These are phyloP conservation scores for Cylindrotheca closterium DNA, from an alignment of 108 stramenopile genomes.

Conservation along the genomic window DNA sequence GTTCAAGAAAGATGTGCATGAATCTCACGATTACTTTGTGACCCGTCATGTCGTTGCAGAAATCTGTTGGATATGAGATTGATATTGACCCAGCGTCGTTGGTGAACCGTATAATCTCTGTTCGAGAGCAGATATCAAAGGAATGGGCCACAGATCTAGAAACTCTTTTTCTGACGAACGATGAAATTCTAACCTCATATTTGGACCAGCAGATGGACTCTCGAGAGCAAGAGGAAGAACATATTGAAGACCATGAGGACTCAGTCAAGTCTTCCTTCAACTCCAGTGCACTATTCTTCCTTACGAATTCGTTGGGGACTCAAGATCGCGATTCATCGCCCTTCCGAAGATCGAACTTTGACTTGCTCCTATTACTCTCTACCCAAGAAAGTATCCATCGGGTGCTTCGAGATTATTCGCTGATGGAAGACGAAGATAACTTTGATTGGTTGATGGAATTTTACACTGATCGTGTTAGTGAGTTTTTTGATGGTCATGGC, in stretches of 20 bases:
- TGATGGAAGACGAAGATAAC: slow-evolving; percentile 29
- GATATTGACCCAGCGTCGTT: slow-evolving; percentile 70
- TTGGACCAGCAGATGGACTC: slow-evolving; percentile 14
- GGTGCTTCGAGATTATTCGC: slow-evolving; percentile 46
- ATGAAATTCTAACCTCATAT: slow-evolving; percentile 28
- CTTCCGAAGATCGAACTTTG: slow-evolving; percentile 75
- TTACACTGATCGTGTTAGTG: slow-evolving; percentile 46
- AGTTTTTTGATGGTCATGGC: slow-evolving; percentile 76
- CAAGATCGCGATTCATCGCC: slow-evolving; percentile 53
- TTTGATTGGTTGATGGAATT: slow-evolving; percentile 60
- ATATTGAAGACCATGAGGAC: slow-evolving; percentile 6
- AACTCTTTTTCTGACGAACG: slow-evolving; percentile 42
- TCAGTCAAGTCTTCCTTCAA: neutral
- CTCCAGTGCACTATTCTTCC: slow-evolving; percentile 30
- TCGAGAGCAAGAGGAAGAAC: slow-evolving; percentile 4
- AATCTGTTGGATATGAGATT: slow-evolving; percentile 44
- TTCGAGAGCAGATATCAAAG: slow-evolving; percentile 68
- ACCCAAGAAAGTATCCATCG: slow-evolving; percentile 81
- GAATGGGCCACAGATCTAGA: slow-evolving; percentile 78
- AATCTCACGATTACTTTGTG: too few species aligned
- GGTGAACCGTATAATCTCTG: slow-evolving; percentile 63
- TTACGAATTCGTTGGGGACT: slow-evolving; percentile 43
- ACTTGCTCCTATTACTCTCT: slow-evolving; percentile 59
- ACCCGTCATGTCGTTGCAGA: too few species aligned
- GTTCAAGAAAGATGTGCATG: too few species aligned